Evolutionary conservation across 1,139 yeast species (phyloP), one percentile per base, ranked within the genome.

Genomic region (Protomyces gravidus): DNA sequence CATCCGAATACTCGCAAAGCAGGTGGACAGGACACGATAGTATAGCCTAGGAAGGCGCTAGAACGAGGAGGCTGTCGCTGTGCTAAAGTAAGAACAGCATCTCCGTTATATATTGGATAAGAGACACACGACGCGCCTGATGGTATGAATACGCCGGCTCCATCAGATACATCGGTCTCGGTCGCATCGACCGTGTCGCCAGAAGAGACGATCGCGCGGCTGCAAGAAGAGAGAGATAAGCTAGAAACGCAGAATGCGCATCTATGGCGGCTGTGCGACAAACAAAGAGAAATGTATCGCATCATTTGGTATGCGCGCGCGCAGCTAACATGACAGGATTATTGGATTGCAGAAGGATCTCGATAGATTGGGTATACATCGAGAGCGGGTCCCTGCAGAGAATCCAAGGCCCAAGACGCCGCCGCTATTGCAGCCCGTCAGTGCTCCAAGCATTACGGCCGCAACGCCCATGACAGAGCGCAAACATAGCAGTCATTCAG

Each of bases 341-440:
- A 61, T 67, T 33, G 72, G 69, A 11, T 64, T 69, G 4, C 72
- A 68, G 48, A 59, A 63, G 32, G 72, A 70, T 53, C 63, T 70
- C 23, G 70, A 66, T 40, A 61, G 42, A 17, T 13, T 36, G 1
- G 42, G 42, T 17, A 15, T 30, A 13, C 11, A 30, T 13, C 36
- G 36, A 2, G 36, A 7, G n/a, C 36, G 36, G 5, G 4, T 15
- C 11, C 15, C 15, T 15, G n/a, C 15, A 13, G 36, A 30, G 4
- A 30, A 13, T 15, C 36, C n/a, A 15, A 13, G 15, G 36, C 11
- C 15, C 36, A 30, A 30, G 36, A 30, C 36, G 36, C 7, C 36
- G 13, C 36, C 32, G 11, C n/a, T n/a, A n/a, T n/a, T n/a, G n/a
- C 11, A 13, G 2, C 2, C 36, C 11, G 36, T 15, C 13, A 30